Evolutionary conservation across 192 early-diverging fungal genomes (phyloP).

Genomic region (Entophlyctis helioformis): DNA sequence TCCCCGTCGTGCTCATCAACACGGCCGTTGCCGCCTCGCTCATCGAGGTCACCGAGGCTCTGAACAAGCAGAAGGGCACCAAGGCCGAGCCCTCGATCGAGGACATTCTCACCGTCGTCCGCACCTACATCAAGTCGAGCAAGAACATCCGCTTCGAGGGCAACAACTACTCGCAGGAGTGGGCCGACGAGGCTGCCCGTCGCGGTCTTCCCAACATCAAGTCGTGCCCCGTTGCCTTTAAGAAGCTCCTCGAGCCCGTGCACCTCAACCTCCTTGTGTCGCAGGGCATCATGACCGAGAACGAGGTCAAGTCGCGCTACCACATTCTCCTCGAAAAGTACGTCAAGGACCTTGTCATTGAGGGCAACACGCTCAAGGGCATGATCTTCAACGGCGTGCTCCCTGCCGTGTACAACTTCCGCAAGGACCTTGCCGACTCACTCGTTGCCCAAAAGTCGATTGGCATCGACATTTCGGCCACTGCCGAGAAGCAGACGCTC

Average conservation of each 20-base stretch:
- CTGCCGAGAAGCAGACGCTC: conserved; percentile 64
- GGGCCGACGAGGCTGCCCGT: conserved; percentile 82
- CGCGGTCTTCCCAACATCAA: conserved; percentile 96
- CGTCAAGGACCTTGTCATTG: conserved; percentile 89
- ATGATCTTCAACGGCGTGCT: conserved; percentile 78
- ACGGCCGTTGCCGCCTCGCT: conserved; percentile 79
- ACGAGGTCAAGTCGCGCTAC: conserved; percentile 85
- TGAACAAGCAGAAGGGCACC: conserved; percentile 71
- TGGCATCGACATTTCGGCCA: conserved; percentile 30
- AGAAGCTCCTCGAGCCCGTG: conserved; percentile 55
- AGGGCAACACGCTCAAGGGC: conserved; percentile 76
- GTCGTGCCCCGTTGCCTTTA: conserved; percentile 81
- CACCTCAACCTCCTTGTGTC: conserved; percentile 68
- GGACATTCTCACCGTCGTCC: conserved; percentile 83
- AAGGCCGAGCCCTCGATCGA: conserved; percentile 68
- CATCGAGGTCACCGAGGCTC: conserved; percentile 53
- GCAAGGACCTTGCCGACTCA: conserved; percentile 74
- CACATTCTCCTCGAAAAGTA: conserved; percentile 97
- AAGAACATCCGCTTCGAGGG: conserved; percentile 92
- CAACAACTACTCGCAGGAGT: conserved; percentile 93
- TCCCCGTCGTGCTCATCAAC: conserved; percentile 91
- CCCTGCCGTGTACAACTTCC: conserved; percentile 78
- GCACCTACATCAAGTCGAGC: conserved; percentile 64
- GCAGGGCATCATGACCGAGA: conserved; percentile 71
- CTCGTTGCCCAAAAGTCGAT: conserved; percentile 58